Percentiles rank a stretch among this genome's conserved stretches.
Conservation (phyloP, 2,329 filamentous ascomycete genomes). For the Madurella mycetomatis region DNA sequence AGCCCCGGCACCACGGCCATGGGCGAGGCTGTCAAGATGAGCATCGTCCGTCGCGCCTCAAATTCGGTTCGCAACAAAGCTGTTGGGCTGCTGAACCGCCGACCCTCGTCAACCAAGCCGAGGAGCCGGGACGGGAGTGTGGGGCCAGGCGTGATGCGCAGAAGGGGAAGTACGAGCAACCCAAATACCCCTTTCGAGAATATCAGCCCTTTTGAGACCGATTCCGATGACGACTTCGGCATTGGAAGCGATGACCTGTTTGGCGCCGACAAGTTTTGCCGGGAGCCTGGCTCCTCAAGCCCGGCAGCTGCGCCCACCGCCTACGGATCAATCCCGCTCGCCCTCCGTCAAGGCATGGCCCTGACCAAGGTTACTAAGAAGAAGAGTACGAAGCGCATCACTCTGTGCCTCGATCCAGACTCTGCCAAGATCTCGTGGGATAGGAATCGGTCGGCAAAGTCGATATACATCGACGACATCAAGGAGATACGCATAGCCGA, state of each 20-base stretch:
- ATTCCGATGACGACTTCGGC: conserved; percentile 24
- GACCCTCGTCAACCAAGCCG: conserved; percentile 72
- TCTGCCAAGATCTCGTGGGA: conserved; percentile 88
- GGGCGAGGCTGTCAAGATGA: conserved; percentile 41
- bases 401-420: conserved; percentile 70
- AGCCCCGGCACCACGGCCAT: conserved; percentile 52
- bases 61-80: conserved; percentile 45
- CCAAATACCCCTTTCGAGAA: conserved; percentile 44
- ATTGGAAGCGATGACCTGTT: conserved; percentile 43
- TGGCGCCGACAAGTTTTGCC: conserved; percentile 40
- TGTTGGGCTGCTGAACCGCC: conserved; percentile 52
- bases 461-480: conserved; percentile 92
- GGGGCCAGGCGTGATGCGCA: conserved; percentile 80
- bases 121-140: conserved; percentile 81
- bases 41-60: conserved; percentile 78
- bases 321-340: conserved; percentile 54
- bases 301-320: conserved; percentile 38
- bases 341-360: conserved; percentile 71
- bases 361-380: conserved; percentile 85
- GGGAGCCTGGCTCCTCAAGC: conserved; percentile 47
- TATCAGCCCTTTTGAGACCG: conserved; percentile 38
- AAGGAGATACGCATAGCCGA: conserved; percentile 79
- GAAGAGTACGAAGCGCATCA: conserved; percentile 71
- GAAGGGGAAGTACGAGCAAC: conserved; percentile 72
- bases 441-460: conserved; percentile 69